phyloP scores from a whole-genome alignment of 768 basidiomycete species.

The Serendipita indica region DNA sequence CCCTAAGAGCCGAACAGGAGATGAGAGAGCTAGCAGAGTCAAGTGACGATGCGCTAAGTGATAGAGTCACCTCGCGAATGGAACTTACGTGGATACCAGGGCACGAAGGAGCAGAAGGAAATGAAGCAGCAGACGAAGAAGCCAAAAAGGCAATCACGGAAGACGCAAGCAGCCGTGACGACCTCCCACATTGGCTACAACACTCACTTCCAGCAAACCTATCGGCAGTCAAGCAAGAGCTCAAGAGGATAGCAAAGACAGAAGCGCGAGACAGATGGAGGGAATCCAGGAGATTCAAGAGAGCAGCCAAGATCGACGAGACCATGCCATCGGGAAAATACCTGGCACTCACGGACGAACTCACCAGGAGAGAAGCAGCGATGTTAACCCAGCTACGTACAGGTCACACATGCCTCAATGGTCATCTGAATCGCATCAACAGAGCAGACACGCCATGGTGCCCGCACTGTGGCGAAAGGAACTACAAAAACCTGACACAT shows the following conservation, averaged over 20 bases:
- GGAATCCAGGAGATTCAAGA: background rate
- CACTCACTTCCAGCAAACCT: constrained; percentile 14
- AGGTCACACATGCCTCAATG: background rate
- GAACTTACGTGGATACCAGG: constrained; percentile 13
- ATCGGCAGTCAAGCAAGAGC: constrained; percentile 14
- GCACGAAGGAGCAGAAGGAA: constrained; percentile 13
- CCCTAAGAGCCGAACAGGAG: too few species aligned
- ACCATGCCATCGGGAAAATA: background rate
- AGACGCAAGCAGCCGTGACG: background rate
- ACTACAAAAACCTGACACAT: background rate
- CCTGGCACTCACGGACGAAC: background rate
- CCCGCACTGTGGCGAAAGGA: background rate
- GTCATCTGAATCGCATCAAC: background rate
- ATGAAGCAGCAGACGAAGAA: constrained; percentile 13
- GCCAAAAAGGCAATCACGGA: constrained; percentile 13
- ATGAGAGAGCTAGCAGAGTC: too few species aligned
- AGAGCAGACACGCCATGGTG: background rate
- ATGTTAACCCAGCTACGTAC: background rate
- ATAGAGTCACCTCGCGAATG: background rate
- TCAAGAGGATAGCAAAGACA: background rate
- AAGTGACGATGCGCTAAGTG: too few species aligned
- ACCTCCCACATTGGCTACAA: constrained; percentile 1
- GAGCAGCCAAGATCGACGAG: background rate
- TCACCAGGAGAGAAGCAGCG: background rate
- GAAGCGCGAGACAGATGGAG: background rate